Evolutionary conservation across 2,329 filamentous ascomycete species (phyloP).

Genomic region (Fusarium graminum): DNA sequence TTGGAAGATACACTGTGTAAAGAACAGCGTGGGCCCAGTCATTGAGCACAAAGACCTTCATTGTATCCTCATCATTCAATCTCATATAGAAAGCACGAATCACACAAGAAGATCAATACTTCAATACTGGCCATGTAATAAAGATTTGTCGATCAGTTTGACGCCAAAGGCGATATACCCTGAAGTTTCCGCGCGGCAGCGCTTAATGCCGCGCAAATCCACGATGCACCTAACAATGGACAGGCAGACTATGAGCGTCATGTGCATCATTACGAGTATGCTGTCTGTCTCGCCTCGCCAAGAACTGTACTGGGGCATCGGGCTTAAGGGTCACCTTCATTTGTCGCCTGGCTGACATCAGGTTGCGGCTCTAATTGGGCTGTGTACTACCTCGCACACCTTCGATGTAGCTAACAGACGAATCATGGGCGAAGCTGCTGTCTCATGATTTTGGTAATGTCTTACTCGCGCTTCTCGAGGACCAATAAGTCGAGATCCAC

Average conservation of each 20-base stretch:
- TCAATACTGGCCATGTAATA: background rate
- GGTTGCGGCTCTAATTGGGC: slow-evolving; percentile 12
- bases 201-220: slow-evolving; percentile 16
- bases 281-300: background rate
- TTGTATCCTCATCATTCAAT: background rate
- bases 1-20: background rate
- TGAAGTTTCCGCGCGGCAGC: background rate
- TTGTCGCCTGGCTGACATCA: background rate
- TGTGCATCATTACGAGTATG: background rate
- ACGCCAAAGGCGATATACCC: background rate
- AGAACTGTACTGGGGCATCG: background rate
- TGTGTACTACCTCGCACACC: slow-evolving; percentile 6
- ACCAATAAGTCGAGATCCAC: slow-evolving; percentile 7
- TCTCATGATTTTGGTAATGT: slow-evolving; percentile 10
- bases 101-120: background rate
- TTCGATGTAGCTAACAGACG: slow-evolving; percentile 9
- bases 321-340: background rate
- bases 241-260: background rate
- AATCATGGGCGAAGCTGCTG: slow-evolving; percentile 8
- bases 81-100: background rate
- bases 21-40: background rate
- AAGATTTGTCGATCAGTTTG: background rate
- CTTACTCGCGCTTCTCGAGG: background rate
- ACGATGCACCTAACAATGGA: slow-evolving; percentile 2
- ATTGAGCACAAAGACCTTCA: background rate